Conservation (phyloP, 805 yeast species). For the Candida nemodendra region DNA sequence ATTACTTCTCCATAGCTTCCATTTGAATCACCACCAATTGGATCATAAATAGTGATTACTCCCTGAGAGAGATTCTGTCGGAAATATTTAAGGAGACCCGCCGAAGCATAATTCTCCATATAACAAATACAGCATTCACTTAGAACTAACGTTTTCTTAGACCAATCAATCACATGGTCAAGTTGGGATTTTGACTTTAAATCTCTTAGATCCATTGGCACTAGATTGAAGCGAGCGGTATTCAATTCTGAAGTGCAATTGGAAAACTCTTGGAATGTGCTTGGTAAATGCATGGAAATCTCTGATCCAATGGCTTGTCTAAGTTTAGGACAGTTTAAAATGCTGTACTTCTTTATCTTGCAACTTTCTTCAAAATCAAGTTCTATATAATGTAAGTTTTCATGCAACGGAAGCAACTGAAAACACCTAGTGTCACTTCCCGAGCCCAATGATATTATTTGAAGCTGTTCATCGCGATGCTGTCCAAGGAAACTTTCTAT, state of each 20-base stretch:
- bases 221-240: slow-evolving; percentile 46
- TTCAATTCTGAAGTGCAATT: slow-evolving; percentile 32
- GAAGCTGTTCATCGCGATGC: slow-evolving; percentile 33
- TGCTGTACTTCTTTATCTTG: slow-evolving; percentile 49
- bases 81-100: slow-evolving; percentile 45
- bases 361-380: slow-evolving; percentile 61
- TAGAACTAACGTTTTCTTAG: slow-evolving; percentile 56
- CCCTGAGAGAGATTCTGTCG: slow-evolving; percentile 23
- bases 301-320: slow-evolving; percentile 24
- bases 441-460: slow-evolving; percentile 72
- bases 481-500: slow-evolving; percentile 40
- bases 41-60: slow-evolving; percentile 60
- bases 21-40: slow-evolving; percentile 47
- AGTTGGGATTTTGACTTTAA: slow-evolving; percentile 16
- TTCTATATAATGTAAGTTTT: slow-evolving; percentile 49
- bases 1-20: slow-evolving; percentile 69
- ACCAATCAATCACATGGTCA: slow-evolving; percentile 19
- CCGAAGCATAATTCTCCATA: slow-evolving; percentile 49
- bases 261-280: slow-evolving; percentile 23
- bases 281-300: slow-evolving; percentile 10
- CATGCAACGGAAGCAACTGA: slow-evolving; percentile 37
- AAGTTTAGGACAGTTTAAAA: slow-evolving; percentile 35
- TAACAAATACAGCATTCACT: slow-evolving; percentile 81
- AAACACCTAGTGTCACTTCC: slow-evolving; percentile 78
- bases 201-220: slow-evolving; percentile 54